Evolutionary conservation across 2,329 filamentous ascomycete genomes (phyloP).

Genomic region (Dactylellina drechsleri): DNA sequence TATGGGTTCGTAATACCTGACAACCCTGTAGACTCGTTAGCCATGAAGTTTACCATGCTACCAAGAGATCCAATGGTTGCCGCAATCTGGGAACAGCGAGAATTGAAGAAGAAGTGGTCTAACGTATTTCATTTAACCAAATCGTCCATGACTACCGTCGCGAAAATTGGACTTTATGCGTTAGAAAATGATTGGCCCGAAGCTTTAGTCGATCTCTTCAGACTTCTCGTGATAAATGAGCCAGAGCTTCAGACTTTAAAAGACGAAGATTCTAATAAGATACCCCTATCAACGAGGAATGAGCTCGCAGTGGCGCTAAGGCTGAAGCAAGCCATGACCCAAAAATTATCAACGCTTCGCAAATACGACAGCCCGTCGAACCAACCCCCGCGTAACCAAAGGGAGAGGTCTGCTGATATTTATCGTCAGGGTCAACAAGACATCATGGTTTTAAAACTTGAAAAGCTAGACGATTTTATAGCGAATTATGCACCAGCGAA

Average conservation of each 20-base stretch:
- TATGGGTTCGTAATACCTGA: constrained; percentile 66
- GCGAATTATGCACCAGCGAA: constrained; percentile 15
- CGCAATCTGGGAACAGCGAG: constrained; percentile 28
- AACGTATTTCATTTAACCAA: constrained; percentile 38
- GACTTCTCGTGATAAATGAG: constrained; percentile 40
- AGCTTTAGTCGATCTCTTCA: constrained; percentile 41
- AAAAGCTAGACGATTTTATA: constrained; percentile 36
- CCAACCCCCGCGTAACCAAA: constrained; percentile 6
- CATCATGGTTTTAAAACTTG: constrained; percentile 39
- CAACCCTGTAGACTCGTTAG: constrained; percentile 64
- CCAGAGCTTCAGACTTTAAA: constrained; percentile 28
- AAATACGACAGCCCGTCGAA: constrained; percentile 17
- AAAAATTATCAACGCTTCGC: constrained; percentile 28
- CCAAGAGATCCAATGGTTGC: constrained; percentile 31
- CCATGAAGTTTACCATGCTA: constrained; percentile 55
- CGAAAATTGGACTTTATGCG: not conserved
- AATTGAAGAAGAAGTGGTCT: constrained; percentile 26
- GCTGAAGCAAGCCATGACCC: constrained; percentile 32
- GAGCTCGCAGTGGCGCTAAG: constrained; percentile 43
- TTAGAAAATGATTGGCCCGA: constrained; percentile 43
- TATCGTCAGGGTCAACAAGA: constrained; percentile 43
- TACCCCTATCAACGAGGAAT: constrained; percentile 40
- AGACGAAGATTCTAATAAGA: constrained; percentile 8
- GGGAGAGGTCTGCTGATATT: constrained; percentile 22
- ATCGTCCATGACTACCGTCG: not conserved